Evolutionary conservation across 257 asterid genomes (phyloP), one percentile per base, ranked within the genome.

Genomic region (Euphrasia confusa): DNA sequence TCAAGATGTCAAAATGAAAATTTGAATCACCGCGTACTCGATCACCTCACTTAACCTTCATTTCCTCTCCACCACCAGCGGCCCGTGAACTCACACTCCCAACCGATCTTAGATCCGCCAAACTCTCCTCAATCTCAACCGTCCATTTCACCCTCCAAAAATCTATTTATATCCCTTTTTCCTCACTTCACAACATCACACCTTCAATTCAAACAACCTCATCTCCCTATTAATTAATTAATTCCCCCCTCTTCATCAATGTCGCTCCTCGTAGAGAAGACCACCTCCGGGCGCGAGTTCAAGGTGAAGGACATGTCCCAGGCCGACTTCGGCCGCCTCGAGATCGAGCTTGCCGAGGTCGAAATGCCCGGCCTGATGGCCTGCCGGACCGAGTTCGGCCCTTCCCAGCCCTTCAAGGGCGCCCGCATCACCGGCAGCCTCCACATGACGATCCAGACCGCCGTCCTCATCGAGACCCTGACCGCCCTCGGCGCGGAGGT

Each of bases 221-320:
- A 21, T 21, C 44, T 28, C 33, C 35, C 3, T 5, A 14, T 8
- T 1, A 21, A 21, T 21, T 21, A 21, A 21, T 21, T 21, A 21
- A 21, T 21, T 21, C 24, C 1, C 24, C 24, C 24, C n/a, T n/a
- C n/a, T n/a, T 4, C 2, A 5, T 42, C 60, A 72, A 72, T 66
- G 76, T 72, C 76, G 48, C 76, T 72, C 14, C 50, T 45, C 33
- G 71, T 72, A 8, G 76, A 72, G 64, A 72, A 72, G 50, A 72
- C 76, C 6, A 66, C 40, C 55, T 49, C 55, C 10, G 55, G 53
- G 0, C 53, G 53, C 18, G 53, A 47, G 18, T 47, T 12, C 53
- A 47, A 47, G 53, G 53, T 47, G 18, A 47, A 47, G 53, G 53
- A 47, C 53, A 47, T 47, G 53, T 13, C 53, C 18, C 53, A 47